Base-by-base conservation (phyloP, 176 grass and related monocot genomes). In the Leersia perrieri region DNA sequence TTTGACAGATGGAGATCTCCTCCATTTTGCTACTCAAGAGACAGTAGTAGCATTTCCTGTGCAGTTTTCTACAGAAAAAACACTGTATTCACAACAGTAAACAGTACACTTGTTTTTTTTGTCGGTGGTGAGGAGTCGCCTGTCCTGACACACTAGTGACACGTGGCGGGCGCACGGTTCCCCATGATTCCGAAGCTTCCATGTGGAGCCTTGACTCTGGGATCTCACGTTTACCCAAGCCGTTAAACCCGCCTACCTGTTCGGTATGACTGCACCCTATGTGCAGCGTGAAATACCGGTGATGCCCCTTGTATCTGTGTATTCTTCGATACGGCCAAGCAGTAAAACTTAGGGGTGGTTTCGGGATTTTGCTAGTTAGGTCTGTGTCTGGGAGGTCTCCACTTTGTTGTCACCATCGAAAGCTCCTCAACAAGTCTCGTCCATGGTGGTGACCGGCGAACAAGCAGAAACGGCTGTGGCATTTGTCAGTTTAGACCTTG, bases 181-280 rank as follows among this genome's bases (percentile, higher is more conserved):
- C 34, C 44, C n/a, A 68, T n/a, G 40, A 55, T 60, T 75, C 38
- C 0, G 81, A 75, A 63, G 75, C 81, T 63, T 79, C 87, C 81
- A 88, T 75, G 81, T 84, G 87, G 70, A 34, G 70, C 22, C 55
- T 68, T 88, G 75, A 69, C 75, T 25, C 38, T 3, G 32, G 23
- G 3, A 3, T 7, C 5, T 32, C 14, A 36, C 41, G 42, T 27
- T 39, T 20, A 12, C 58, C 32, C 12, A 57, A 15, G 30, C 4
- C 7, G 11, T 29, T 42, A 73, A 72, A 18, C 28, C 26, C 22
- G 58, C 58, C 86, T 44, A 83, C 66, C 74, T 60, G 33, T 74
- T 73, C 68, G 68, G 80, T 29, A 34, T 33, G n/a, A 34, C 30
- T 23, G 57, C 86, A 84, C 75, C 47, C n/a, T n/a, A n/a, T 28